Evolutionary conservation across 2,329 filamentous ascomycete genomes (phyloP), one percentile per base, ranked within the genome.

Genomic region (Sporothrix pseudoabietina): DNA sequence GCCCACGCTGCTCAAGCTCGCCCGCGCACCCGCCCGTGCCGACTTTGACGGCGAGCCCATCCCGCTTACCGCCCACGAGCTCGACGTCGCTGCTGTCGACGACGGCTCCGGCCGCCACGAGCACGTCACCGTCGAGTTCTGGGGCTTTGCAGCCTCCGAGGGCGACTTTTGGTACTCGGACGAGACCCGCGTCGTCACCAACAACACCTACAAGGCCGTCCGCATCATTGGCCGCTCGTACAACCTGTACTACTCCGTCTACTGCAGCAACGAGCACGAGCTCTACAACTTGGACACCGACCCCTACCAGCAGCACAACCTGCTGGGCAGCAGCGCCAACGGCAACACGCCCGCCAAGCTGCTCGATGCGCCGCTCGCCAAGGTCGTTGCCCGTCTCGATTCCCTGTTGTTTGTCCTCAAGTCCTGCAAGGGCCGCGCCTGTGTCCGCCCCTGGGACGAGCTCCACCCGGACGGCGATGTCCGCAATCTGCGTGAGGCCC

Each of bases 231-330:
- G 84, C 0, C 78, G 84, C 1, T 80, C 81, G 4, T 92, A 91
- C 77, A 88, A 86, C 77, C 78, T 92, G 5, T 88, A 89, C 75
- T 92, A 92, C 77, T 86, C 88, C 0, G 88, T 91, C 0, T 92
- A 90, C 90, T 92, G 91, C 77, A 90, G 82, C 16, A 88, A 89
- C 70, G 89, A 91, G 77, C 87, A 88, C 72, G 90, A 92, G 78
- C 84, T 91, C 1, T 92, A 92, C 78, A 85, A 73, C 52, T 35
- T 69, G 30, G 55, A 88, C 85, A 81, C 81, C 35, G 87, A 89
- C 72, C 86, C 86, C 1, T 82, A 83, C 41, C 86, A 90, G 77
- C 79, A 87, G 30, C 76, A 80, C 61, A 89, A 89, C 69, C 76
- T 86, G 1, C 76, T 78, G 14, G 75, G 49, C 44, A 44, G 75